phyloP scores from a whole-genome alignment of 148 eudicot species.

The Cornus controversa region DNA sequence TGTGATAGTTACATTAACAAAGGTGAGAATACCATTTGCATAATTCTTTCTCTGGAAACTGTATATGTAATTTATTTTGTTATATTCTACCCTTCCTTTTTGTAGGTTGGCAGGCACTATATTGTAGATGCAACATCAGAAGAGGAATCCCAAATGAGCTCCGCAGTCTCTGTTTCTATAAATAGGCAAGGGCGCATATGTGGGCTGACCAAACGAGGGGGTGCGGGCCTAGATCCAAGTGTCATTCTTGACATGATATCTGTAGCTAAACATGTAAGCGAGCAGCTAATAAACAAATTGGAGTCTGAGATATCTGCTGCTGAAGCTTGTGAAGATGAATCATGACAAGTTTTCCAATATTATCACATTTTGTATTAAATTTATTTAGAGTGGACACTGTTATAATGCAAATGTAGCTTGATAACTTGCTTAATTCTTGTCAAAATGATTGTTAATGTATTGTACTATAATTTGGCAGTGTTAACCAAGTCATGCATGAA shows the following conservation, averaged over 20 bases:
- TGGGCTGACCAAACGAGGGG: slow-evolving; percentile 83
- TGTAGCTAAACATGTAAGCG: slow-evolving; percentile 76
- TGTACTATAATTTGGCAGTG: no score
- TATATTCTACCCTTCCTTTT: not conserved
- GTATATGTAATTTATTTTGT: not conserved
- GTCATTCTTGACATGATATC: slow-evolving; percentile 90
- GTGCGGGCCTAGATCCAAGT: slow-evolving; percentile 83
- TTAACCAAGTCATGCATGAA: no score
- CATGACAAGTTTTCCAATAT: slow-evolving; percentile 3
- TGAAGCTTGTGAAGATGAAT: slow-evolving; percentile 47
- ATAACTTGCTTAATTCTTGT: no score
- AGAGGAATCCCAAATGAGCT: slow-evolving; percentile 96
- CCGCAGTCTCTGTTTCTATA: slow-evolving; percentile 71
- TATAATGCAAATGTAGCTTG: no score
- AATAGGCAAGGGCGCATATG: slow-evolving; percentile 75
- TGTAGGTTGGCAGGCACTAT: slow-evolving; percentile 81
- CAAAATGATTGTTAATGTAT: no score
- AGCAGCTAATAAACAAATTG: slow-evolving; percentile 68
- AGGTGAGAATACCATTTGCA: slow-evolving; percentile 35
- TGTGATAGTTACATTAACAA: slow-evolving; percentile 80
- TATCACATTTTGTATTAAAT: not conserved
- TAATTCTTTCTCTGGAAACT: no score
- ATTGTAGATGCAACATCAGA: slow-evolving; percentile 89
- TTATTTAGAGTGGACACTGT: no score
- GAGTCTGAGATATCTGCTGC: slow-evolving; percentile 93